phyloP scores from a whole-genome alignment of 345 rosid species.

The Dipteronia dyeriana region DNA sequence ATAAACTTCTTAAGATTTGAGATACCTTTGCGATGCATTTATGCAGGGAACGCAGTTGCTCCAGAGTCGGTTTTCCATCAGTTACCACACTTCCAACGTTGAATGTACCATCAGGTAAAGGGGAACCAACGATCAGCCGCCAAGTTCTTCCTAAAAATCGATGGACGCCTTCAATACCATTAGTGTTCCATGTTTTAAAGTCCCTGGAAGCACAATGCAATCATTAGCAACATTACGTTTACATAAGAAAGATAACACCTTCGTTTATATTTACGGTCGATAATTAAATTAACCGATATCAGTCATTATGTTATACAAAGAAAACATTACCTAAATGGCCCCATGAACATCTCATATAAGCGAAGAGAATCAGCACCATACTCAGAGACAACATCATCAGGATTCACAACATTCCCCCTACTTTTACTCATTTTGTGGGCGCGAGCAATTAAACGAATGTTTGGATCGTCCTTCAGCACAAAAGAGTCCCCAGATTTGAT shows the following conservation, averaged over 20 bases:
- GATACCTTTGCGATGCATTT: slow-evolving; percentile 89
- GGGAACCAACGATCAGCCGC: slow-evolving; percentile 79
- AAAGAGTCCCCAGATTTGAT: slow-evolving; percentile 74
- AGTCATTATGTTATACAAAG: neutral
- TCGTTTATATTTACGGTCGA: slow-evolving; percentile 6
- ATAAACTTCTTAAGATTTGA: neutral
- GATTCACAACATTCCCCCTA: slow-evolving; percentile 94
- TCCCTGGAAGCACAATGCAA: slow-evolving; percentile 53
- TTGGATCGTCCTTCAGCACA: slow-evolving; percentile 64
- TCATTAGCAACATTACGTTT: slow-evolving; percentile 8
- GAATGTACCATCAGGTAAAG: slow-evolving; percentile 57
- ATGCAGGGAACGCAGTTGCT: slow-evolving; percentile 73
- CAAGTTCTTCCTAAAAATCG: slow-evolving; percentile 88
- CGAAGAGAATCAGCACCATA: slow-evolving; percentile 97
- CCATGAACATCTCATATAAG: slow-evolving; percentile 98
- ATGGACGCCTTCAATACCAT: slow-evolving; percentile 94
- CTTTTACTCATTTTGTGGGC: slow-evolving; percentile 97
- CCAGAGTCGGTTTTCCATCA: slow-evolving; percentile 68
- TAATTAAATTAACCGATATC: neutral
- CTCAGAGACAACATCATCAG: slow-evolving; percentile 83
- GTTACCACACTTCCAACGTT: slow-evolving; percentile 58
- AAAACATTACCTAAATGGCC: slow-evolving; percentile 78
- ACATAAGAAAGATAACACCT: neutral
- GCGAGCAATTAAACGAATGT: slow-evolving; percentile 66
- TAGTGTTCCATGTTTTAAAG: slow-evolving; percentile 93